Evolutionary conservation across 331 rosid species (phyloP), one percentile per base, ranked within the genome.

Genomic region (Rosa hybrid): DNA sequence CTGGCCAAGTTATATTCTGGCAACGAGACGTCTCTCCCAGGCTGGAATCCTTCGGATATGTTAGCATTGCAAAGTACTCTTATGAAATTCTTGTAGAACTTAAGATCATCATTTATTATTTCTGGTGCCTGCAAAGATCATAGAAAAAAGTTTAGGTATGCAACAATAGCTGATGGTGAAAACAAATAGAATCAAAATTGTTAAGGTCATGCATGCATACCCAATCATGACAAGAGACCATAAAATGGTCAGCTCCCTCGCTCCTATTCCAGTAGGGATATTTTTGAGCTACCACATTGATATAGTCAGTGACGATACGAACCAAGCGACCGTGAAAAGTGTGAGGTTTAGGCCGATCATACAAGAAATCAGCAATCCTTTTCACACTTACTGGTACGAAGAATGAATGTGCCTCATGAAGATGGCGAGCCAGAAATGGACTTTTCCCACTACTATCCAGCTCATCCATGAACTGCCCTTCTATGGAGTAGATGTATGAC

Each of bases 391-490:
- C 74, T 2, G 85, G 85, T 39, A 82, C 73, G 30, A 77, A 82
- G 67, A 82, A 82, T 4, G 78, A 56, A 63, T 82, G 85, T 12
- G 85, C 85, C 78, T 77, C 85, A 3, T 82, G 75, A 12, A 17
- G 81, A 50, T 62, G 68, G 4, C 13, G 74, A 72, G 85, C 85
- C 70, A 82, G 38, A 64, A 82, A 82, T 18, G 85, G 85, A 72
- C 81, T 62, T 13, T 62, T 77, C 11, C 81, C 81, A 71, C 85
- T 82, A 23, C 69, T 18, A 53, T 82, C 85, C 45, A 77, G 18
- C 68, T 82, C 85, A n/a, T 82, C 85, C 30, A 82, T 82, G 75
- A 82, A 82, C 5, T 82, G 85, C 13, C 85, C 85, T 71, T 82
- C 85, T n/a, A 82, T 82, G 2, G 85, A 77, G 81, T 82, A 82